phyloP scores from a whole-genome alignment of 78 protist genomes.

The Planoprotostelium fungivorum region DNA sequence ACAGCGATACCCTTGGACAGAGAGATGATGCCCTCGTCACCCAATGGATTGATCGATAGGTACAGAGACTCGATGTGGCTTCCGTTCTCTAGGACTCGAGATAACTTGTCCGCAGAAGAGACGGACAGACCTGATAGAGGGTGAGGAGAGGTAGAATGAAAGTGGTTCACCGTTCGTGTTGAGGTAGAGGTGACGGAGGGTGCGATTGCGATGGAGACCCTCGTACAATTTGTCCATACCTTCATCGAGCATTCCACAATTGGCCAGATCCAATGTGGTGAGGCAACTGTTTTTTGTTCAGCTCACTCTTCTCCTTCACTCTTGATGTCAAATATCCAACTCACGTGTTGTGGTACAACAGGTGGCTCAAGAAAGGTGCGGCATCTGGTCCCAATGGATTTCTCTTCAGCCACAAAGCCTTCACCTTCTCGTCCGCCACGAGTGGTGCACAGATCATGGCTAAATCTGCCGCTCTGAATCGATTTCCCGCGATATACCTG shows the following conservation, averaged over 20 bases:
- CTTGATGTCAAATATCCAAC: neutral
- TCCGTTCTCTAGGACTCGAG: neutral
- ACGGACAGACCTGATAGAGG: neutral
- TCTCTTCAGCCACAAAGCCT: constrained; percentile 36
- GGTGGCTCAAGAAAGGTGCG: neutral
- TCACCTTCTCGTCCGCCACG: constrained; percentile 1
- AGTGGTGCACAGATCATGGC: neutral
- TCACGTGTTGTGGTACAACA: constrained; percentile 2
- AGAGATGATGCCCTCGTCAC: neutral
- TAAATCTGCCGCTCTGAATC: neutral
- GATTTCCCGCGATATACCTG: neutral
- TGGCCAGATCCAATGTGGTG: constrained; percentile 3
- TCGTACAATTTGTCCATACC: constrained; percentile 4
- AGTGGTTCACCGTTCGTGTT: constrained; percentile 13
- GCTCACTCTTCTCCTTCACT: neutral
- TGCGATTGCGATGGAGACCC: constrained; percentile 1
- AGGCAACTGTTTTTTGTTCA: neutral
- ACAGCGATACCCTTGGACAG: neutral
- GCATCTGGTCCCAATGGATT: constrained; percentile 10
- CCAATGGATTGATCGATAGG: neutral
- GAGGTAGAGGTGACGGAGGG: constrained; percentile 5
- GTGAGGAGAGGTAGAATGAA: neutral
- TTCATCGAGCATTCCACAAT: constrained; percentile 15
- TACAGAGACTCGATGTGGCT: neutral
- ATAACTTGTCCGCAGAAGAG: neutral